phyloP scores from a whole-genome alignment of 495 filamentous ascomycete genomes.

The Trichocladium antarcticum region DNA sequence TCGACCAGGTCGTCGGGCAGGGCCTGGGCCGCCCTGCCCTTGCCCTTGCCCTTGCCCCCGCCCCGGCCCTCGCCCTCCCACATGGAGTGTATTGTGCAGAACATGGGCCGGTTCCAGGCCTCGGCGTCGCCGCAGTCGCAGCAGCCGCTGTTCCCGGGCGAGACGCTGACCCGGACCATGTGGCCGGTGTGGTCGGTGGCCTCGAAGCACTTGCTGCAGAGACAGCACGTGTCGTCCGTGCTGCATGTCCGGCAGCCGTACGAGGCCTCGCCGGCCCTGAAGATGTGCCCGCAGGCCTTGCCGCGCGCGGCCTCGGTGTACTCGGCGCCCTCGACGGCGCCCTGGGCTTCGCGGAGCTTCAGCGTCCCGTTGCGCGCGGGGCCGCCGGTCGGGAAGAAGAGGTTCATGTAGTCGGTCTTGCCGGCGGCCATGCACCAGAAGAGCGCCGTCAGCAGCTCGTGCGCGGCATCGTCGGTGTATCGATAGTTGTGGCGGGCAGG shows the following conservation, averaged over 20 bases:
- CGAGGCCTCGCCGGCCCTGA: slow-evolving; percentile 80
- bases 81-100: slow-evolving; percentile 86
- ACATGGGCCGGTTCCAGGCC: slow-evolving; percentile 78
- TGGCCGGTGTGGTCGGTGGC: slow-evolving; percentile 92
- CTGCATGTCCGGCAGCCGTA: slow-evolving; percentile 91
- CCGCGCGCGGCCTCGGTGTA: slow-evolving; percentile 87
- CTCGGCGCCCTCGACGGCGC: slow-evolving; percentile 85
- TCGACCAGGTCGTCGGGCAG: slow-evolving; percentile 63
- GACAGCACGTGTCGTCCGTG: slow-evolving; percentile 72
- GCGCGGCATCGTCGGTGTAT: slow-evolving; percentile 57
- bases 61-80: slow-evolving; percentile 45
- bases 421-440: slow-evolving; percentile 76
- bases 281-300: slow-evolving; percentile 95
- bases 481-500: slow-evolving; percentile 56
- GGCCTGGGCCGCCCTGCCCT: slow-evolving; percentile 44
- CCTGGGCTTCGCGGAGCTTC: slow-evolving; percentile 75
- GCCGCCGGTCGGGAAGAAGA: slow-evolving; percentile 68
- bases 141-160: slow-evolving; percentile 83
- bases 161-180: slow-evolving; percentile 74
- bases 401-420: slow-evolving; percentile 55
- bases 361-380: slow-evolving; percentile 47
- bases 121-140: slow-evolving; percentile 95
- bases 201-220: slow-evolving; percentile 88
- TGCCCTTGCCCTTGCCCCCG: slow-evolving; percentile 47
- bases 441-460: slow-evolving; percentile 61